These are phyloP conservation scores for Spergularia bocconei DNA, from an alignment of 148 eudicot species.

Conservation along the genomic window DNA sequence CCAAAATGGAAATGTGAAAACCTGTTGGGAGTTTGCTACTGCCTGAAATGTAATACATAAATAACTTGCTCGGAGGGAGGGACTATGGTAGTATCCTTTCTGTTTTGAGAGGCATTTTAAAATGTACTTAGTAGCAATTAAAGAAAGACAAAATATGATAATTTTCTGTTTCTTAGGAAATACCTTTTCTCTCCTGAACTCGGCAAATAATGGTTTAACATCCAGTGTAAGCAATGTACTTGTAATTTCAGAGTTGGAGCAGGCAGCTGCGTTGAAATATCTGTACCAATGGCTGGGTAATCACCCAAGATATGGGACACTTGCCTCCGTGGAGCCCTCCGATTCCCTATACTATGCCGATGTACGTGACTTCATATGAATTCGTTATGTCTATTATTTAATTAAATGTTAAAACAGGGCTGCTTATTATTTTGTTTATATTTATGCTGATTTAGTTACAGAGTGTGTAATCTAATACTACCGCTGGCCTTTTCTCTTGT, in stretches of 20 bases:
- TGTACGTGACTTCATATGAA: constrained; percentile 45
- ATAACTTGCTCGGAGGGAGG: background rate
- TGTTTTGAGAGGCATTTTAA: background rate
- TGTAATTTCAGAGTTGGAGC: constrained; percentile 75
- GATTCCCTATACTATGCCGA: constrained; percentile 76
- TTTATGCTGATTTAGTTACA: background rate
- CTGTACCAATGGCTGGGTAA: constrained; percentile 81
- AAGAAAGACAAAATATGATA: background rate
- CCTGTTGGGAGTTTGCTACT: background rate
- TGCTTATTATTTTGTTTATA: background rate
- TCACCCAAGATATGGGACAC: constrained; percentile 75
- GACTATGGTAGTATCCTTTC: background rate
- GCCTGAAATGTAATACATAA: background rate
- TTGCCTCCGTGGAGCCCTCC: constrained; percentile 59
- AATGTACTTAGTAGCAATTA: background rate
- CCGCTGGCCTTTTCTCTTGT: background rate
- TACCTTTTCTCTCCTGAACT: background rate
- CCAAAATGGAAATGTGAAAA: background rate
- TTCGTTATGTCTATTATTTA: constrained; percentile 4
- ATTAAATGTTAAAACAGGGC: background rate
- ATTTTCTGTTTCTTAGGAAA: background rate
- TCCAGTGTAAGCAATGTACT: background rate
- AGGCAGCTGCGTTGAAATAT: constrained; percentile 83
- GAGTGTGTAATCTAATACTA: background rate
- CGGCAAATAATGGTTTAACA: constrained; percentile 1